phyloP scores from a whole-genome alignment of 495 filamentous ascomycete species.

The Aspergillus funiculosus region DNA sequence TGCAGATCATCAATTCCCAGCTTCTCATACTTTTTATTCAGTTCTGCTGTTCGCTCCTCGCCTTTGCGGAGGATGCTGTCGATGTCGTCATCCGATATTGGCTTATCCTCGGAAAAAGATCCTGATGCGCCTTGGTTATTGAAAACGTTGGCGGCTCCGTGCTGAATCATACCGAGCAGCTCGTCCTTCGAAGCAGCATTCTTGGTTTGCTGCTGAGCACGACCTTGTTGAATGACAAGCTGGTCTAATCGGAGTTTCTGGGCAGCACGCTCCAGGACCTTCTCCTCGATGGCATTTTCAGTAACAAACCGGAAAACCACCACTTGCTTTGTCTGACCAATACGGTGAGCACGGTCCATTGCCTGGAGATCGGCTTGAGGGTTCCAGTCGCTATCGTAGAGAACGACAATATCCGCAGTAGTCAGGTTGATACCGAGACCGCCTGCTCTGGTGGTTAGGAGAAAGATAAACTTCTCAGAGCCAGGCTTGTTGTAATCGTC shows the following conservation, averaged over 20 bases:
- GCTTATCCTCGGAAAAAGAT: conserved; percentile 47
- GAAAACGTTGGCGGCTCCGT: conserved; percentile 93
- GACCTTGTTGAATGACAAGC: conserved; percentile 98
- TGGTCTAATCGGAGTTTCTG: conserved; percentile 97
- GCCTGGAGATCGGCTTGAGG: conserved; percentile 97
- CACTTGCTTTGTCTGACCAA: conserved; percentile 98
- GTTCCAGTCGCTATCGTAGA: conserved; percentile 99
- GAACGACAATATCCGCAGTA: conserved; percentile 88
- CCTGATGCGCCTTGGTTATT: conserved; percentile 57
- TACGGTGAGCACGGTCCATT: conserved; percentile 97
- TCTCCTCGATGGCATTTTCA: conserved; percentile 97
- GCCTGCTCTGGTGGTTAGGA: conserved; percentile 94
- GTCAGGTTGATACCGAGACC: conserved; percentile 99
- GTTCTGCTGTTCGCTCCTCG: conserved; percentile 79
- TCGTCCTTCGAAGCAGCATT: conserved; percentile 91
- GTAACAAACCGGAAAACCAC: conserved; percentile 95
- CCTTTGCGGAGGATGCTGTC: conserved; percentile 81
- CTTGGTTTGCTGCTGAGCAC: conserved; percentile 85
- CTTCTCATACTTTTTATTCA: conserved; percentile 92
- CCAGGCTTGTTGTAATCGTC: conserved; percentile 96
- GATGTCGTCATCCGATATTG: conserved; percentile 80
- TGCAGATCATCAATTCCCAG: conserved; percentile 98
- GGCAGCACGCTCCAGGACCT: conserved; percentile 93
- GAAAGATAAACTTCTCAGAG: conserved; percentile 95
- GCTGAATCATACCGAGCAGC: conserved; percentile 95